phyloP scores from a whole-genome alignment of 2,329 filamentous ascomycete genomes.

The Madurella fahalii region DNA sequence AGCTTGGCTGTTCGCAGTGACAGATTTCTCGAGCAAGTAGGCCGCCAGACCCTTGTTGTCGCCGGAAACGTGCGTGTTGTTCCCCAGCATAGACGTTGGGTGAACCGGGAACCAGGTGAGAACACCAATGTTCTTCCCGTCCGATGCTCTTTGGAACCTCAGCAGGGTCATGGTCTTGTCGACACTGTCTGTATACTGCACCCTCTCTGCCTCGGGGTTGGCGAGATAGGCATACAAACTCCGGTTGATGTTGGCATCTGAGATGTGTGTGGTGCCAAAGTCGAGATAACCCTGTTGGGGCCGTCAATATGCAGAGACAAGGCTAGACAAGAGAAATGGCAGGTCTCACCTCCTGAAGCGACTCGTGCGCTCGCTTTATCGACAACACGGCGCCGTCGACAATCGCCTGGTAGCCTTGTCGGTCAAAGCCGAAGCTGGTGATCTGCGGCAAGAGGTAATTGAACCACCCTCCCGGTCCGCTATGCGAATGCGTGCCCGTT shows the following conservation, averaged over 20 bases:
- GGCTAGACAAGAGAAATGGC: not conserved
- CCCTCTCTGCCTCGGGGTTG: slow-evolving; percentile 71
- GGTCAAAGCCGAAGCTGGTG: slow-evolving; percentile 79
- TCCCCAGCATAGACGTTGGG: slow-evolving; percentile 82
- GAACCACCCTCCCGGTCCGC: slow-evolving; percentile 84
- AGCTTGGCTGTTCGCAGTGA: slow-evolving; percentile 49
- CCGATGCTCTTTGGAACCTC: slow-evolving; percentile 65
- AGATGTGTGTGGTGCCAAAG: slow-evolving; percentile 57
- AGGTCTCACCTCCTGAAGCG: slow-evolving; percentile 45
- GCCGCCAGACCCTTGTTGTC: slow-evolving; percentile 94
- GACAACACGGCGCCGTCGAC: slow-evolving; percentile 79
- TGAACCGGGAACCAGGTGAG: slow-evolving; percentile 90
- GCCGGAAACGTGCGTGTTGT: slow-evolving; percentile 82
- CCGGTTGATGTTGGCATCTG: slow-evolving; percentile 74
- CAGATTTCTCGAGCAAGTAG: slow-evolving; percentile 71
- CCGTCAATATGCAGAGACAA: not conserved
- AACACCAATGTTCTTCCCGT: slow-evolving; percentile 71
- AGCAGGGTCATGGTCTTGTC: slow-evolving; percentile 79
- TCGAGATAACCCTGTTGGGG: slow-evolving; percentile 57
- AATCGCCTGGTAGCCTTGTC: slow-evolving; percentile 80
- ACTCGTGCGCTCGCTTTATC: slow-evolving; percentile 73
- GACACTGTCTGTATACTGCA: slow-evolving; percentile 55
- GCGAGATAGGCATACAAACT: slow-evolving; percentile 81
- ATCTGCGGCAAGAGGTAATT: slow-evolving; percentile 90
- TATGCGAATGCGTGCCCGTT: slow-evolving; percentile 86